Evolutionary conservation across 495 filamentous ascomycete genomes (phyloP).

Genomic region (Penicillium robsamsonii): DNA sequence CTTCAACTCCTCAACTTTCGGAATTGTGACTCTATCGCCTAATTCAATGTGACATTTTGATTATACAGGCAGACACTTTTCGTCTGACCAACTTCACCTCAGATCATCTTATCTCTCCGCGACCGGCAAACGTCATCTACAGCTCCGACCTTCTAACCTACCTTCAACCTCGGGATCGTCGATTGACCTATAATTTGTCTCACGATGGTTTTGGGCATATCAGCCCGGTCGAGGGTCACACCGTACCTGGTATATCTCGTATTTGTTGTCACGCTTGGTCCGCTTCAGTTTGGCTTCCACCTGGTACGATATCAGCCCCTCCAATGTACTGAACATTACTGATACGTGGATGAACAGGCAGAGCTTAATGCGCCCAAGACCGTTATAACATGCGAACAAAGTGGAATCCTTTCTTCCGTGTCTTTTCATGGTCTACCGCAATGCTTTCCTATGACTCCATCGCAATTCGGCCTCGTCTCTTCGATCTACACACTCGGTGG

Average conservation of each 20-base stretch:
- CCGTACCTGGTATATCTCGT: conserved; percentile 65
- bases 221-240: conserved; percentile 41
- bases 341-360: conserved; percentile 51
- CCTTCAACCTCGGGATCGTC: neutral
- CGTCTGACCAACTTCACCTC: neutral
- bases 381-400: conserved; percentile 73
- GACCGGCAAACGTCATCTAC: conserved; percentile 1
- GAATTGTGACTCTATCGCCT: neutral
- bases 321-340: conserved; percentile 1
- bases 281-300: conserved; percentile 92
- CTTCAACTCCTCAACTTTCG: neutral
- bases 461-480: conserved; percentile 75
- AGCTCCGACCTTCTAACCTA: neutral
- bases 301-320: conserved; percentile 53
- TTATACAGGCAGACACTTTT: neutral
- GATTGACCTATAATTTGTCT: neutral
- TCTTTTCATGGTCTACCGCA: conserved; percentile 51
- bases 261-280: conserved; percentile 66
- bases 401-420: conserved; percentile 46
- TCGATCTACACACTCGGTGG: conserved; percentile 93
- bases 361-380: conserved; percentile 93
- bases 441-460: conserved; percentile 79
- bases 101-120: neutral
- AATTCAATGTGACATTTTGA: neutral
- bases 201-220: conserved; percentile 24